Percentiles rank a stretch among this genome's conserved stretches.
Evolutionary conservation across 306 rosid genomes (phyloP).

Genomic region (Potentilla sterilis): DNA sequence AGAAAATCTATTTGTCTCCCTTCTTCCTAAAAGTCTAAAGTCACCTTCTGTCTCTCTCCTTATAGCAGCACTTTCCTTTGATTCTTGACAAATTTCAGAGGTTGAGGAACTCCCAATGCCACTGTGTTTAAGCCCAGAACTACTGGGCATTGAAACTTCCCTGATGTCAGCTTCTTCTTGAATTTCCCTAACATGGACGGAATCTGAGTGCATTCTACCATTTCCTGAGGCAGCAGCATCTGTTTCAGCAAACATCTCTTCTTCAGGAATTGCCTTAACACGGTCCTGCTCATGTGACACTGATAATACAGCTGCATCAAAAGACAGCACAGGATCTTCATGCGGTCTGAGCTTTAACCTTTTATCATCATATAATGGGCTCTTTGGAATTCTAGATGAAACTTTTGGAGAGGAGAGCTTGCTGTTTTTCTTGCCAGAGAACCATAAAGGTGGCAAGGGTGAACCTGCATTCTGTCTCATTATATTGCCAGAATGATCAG

Average conservation of each 20-base stretch:
- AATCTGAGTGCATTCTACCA: constrained; percentile 31
- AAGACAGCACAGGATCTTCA: constrained; percentile 71
- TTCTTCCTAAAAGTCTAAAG: constrained; percentile 77
- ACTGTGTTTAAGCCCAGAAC: constrained; percentile 38
- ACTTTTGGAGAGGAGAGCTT: constrained; percentile 61
- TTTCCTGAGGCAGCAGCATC: constrained; percentile 35
- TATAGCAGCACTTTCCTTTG: constrained; percentile 91
- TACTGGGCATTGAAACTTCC: constrained; percentile 23
- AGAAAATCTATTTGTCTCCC: constrained; percentile 63
- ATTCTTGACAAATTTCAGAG: constrained; percentile 52
- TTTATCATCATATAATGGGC: constrained; percentile 69
- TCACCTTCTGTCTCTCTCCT: constrained; percentile 98
- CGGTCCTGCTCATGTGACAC: constrained; percentile 72
- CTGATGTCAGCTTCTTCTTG: constrained; percentile 55
- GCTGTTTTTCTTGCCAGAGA: constrained; percentile 54
- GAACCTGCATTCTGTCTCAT: constrained; percentile 62
- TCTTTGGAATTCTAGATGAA: constrained; percentile 48
- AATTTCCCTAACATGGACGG: constrained; percentile 47
- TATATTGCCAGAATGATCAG: constrained; percentile 59
- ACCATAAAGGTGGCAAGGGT: constrained; percentile 77
- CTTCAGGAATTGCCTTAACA: constrained; percentile 81
- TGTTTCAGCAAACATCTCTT: constrained; percentile 49
- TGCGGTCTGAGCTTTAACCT: constrained; percentile 36
- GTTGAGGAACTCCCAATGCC: constrained; percentile 47
- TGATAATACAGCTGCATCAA: constrained; percentile 86